Conservation (phyloP, 2,329 filamentous ascomycete genomes). For the Onygena corvina region DNA sequence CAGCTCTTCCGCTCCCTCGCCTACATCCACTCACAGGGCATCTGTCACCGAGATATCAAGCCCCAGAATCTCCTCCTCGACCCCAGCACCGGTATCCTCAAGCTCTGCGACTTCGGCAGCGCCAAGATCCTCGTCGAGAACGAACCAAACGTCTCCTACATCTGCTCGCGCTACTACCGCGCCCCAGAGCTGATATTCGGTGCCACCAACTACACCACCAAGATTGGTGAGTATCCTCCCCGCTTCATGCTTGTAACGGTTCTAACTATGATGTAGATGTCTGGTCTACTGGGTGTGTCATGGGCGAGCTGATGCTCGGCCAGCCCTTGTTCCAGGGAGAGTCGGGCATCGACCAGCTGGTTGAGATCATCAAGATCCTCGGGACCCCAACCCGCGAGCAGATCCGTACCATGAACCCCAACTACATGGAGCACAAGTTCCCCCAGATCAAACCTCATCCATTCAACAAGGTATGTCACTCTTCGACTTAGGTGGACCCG, state of each 20-base stretch:
- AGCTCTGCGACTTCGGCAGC: slow-evolving; percentile 97
- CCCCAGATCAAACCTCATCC: slow-evolving; percentile 99
- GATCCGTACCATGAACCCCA: slow-evolving; percentile 99
- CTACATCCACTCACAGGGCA: slow-evolving; percentile 98
- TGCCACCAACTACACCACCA: slow-evolving; percentile 98
- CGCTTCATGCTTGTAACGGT: not conserved
- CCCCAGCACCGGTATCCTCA: slow-evolving; percentile 78
- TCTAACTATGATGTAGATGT: slow-evolving; percentile 55
- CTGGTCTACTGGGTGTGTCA: slow-evolving; percentile 98
- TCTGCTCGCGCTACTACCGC: slow-evolving; percentile 97
- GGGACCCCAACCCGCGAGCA: slow-evolving; percentile 94
- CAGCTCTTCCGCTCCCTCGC: slow-evolving; percentile 96
- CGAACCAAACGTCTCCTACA: slow-evolving; percentile 98
- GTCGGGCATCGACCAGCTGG: slow-evolving; percentile 94
- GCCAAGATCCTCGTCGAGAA: slow-evolving; percentile 98
- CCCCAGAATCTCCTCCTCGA: slow-evolving; percentile 94
- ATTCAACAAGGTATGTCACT: slow-evolving; percentile 64
- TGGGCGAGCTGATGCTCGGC: slow-evolving; percentile 98
- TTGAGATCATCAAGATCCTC: slow-evolving; percentile 98
- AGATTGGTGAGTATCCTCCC: slow-evolving; percentile 65
- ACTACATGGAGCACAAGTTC: slow-evolving; percentile 99
- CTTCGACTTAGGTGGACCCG: not conserved
- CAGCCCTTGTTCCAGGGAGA: slow-evolving; percentile 96
- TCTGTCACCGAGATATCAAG: slow-evolving; percentile 98
- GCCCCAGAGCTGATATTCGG: slow-evolving; percentile 97